These are phyloP conservation scores for Linnemannia hyalina DNA, from an alignment of 192 early-diverging fungal genomes.

Conservation along the genomic window DNA sequence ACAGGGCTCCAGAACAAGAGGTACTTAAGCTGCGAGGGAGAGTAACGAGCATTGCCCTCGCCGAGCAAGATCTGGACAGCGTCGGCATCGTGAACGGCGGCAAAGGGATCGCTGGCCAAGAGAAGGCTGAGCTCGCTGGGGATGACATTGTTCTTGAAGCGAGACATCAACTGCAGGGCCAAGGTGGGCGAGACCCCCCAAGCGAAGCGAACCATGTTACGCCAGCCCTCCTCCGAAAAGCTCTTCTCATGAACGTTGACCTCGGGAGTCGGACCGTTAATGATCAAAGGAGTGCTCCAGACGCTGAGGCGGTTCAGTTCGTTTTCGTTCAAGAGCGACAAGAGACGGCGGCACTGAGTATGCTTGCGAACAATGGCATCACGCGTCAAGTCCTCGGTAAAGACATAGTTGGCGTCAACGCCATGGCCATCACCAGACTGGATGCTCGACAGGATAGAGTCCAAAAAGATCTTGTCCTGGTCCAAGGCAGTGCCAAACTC, in stretches of 20 bases:
- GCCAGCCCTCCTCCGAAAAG: conserved; percentile 79
- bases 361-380: conserved; percentile 67
- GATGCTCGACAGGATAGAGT: conserved; percentile 62
- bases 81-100: conserved; percentile 78
- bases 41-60: conserved; percentile 58
- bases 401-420: conserved; percentile 36
- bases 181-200: conserved; percentile 89
- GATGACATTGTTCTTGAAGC: conserved; percentile 82
- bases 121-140: conserved; percentile 74
- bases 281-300: conserved; percentile 81
- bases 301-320: conserved; percentile 87
- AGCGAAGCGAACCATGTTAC: conserved; percentile 77
- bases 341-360: conserved; percentile 67
- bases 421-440: conserved; percentile 28
- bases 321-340: conserved; percentile 89
- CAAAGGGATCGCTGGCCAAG: conserved; percentile 71
- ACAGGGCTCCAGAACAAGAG: conserved; percentile 92
- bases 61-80: conserved; percentile 82
- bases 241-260: conserved; percentile 47
- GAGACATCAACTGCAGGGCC: conserved; percentile 80
- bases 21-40: conserved; percentile 62
- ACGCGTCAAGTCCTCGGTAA: conserved; percentile 60
- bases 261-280: conserved; percentile 33
- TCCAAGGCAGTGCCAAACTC: conserved; percentile 73
- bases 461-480: conserved; percentile 71